phyloP scores from a whole-genome alignment of 2,329 filamentous ascomycete genomes.

The Cladosporium velox region DNA sequence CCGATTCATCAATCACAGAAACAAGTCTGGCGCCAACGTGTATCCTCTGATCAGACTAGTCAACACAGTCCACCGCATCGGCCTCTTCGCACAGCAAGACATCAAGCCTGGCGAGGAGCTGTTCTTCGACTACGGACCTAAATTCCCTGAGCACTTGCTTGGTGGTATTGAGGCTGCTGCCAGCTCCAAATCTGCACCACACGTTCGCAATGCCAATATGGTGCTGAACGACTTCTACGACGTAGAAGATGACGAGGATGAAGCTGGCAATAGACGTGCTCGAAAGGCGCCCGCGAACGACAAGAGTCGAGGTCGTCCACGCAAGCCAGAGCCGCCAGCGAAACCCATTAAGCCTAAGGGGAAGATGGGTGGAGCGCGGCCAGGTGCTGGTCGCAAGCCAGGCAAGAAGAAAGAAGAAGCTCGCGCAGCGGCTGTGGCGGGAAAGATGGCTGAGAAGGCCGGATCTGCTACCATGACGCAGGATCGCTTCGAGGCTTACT shows the following conservation, averaged over 20 bases:
- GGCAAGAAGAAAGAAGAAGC: constrained; percentile 18
- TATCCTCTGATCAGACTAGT: constrained; percentile 70
- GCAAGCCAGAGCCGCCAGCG: constrained; percentile 22
- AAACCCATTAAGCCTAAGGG: constrained; percentile 14
- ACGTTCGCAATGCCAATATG: constrained; percentile 29
- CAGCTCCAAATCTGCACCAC: constrained; percentile 24
- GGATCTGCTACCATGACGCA: not conserved
- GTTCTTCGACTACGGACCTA: constrained; percentile 73
- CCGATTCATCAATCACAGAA: constrained; percentile 80
- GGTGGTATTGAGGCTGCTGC: constrained; percentile 23
- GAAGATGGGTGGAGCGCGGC: constrained; percentile 20
- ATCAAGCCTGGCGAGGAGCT: constrained; percentile 74
- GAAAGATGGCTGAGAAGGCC: not conserved
- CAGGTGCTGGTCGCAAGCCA: constrained; percentile 22
- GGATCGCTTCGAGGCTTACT: constrained; percentile 22
- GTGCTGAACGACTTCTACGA: constrained; percentile 29
- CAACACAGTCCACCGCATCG: constrained; percentile 73
- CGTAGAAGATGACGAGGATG: constrained; percentile 27
- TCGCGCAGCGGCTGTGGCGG: not conserved
- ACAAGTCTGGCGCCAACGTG: constrained; percentile 58
- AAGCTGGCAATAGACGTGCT: constrained; percentile 25
- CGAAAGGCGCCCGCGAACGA: constrained; percentile 19
- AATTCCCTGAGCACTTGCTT: constrained; percentile 33
- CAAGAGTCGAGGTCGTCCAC: constrained; percentile 21
- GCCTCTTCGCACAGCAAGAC: constrained; percentile 67